Conservation (phyloP, 2,329 filamentous ascomycete genomes). For the Capronia americana region DNA sequence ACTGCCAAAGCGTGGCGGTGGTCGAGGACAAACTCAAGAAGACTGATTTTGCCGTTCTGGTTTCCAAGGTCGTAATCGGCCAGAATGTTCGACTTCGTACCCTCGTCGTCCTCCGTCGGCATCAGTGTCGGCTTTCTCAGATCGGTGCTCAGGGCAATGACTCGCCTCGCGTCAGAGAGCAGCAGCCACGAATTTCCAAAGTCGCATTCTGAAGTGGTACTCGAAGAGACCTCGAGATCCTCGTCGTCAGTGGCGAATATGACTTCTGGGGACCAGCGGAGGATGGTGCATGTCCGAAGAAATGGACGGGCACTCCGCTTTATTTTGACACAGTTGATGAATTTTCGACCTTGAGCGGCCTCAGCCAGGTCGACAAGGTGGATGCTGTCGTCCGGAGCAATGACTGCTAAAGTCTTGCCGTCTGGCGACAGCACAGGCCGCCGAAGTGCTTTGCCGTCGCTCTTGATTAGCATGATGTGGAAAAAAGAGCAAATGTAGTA, state of each 20-base stretch:
- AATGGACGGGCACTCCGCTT: constrained; percentile 14
- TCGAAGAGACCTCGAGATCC: constrained; percentile 11
- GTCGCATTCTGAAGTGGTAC: constrained; percentile 25
- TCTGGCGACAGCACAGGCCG: constrained; percentile 33
- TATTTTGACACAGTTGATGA: constrained; percentile 26
- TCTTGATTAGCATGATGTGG: constrained; percentile 19
- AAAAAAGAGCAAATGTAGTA: background rate
- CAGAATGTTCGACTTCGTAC: constrained; percentile 29
- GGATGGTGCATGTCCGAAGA: constrained; percentile 24
- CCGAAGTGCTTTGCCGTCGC: constrained; percentile 25
- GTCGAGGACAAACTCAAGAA: constrained; percentile 36
- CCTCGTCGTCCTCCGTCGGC: constrained; percentile 8
- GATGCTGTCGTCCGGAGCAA: constrained; percentile 28
- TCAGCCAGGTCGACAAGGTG: constrained; percentile 27
- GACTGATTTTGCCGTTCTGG: constrained; percentile 33
- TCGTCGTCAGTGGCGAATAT: constrained; percentile 6
- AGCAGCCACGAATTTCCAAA: constrained; percentile 29
- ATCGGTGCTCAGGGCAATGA: constrained; percentile 34
- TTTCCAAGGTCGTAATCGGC: constrained; percentile 35
- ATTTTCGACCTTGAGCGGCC: constrained; percentile 19
- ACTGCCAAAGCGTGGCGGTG: constrained; percentile 35
- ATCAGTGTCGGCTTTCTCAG: constrained; percentile 18
- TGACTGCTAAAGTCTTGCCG: constrained; percentile 27
- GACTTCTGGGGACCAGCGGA: constrained; percentile 35
- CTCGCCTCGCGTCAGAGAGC: constrained; percentile 28